A percentile compares a stretch with the other conserved stretches of the same genome.
phyloP scores from a whole-genome alignment of 1,139 yeast species.

The Yamadazyma sp. region DNA sequence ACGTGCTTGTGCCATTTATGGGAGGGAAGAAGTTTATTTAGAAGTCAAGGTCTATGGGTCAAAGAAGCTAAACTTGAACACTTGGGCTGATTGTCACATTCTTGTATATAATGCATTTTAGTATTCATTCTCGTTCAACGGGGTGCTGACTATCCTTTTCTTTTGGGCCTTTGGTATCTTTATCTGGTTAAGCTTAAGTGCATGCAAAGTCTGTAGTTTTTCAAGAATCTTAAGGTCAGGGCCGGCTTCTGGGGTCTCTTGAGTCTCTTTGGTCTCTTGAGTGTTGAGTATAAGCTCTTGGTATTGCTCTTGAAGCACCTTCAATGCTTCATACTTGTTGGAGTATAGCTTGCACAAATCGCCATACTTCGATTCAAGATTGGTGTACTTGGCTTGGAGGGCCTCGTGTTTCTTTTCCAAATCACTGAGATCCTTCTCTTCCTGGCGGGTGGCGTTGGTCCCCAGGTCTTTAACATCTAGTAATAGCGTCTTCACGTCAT shows the following conservation, averaged over 20 bases:
- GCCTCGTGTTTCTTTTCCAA: constrained; percentile 5
- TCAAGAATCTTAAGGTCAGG: constrained; percentile 14
- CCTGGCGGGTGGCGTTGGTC: neutral
- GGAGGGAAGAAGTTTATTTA: constrained; percentile 66
- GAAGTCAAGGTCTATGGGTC: too few species aligned
- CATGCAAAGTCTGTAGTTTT: constrained; percentile 33
- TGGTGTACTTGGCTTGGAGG: constrained; percentile 21
- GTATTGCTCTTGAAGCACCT: constrained; percentile 25
- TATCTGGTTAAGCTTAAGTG: constrained; percentile 23
- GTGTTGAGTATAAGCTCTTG: constrained; percentile 18
- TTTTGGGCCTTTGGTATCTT: constrained; percentile 10
- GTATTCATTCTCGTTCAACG: constrained; percentile 15
- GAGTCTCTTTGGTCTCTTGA: too few species aligned
- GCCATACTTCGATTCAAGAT: constrained; percentile 15
- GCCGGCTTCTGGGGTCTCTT: constrained; percentile 4
- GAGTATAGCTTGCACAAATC: constrained; percentile 25
- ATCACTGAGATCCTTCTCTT: constrained; percentile 1
- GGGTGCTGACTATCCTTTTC: constrained; percentile 37
- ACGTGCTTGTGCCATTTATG: constrained; percentile 66
- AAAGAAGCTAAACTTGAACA: too few species aligned
- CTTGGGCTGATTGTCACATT: too few species aligned
- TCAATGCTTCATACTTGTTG: constrained; percentile 26
- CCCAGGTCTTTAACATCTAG: neutral
- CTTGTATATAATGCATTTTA: constrained; percentile 6
- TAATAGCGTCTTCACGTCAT: neutral